Evolutionary conservation across 495 filamentous ascomycete genomes (phyloP), one percentile per base, ranked within the genome.

Genomic region (Neurospora sp.): DNA sequence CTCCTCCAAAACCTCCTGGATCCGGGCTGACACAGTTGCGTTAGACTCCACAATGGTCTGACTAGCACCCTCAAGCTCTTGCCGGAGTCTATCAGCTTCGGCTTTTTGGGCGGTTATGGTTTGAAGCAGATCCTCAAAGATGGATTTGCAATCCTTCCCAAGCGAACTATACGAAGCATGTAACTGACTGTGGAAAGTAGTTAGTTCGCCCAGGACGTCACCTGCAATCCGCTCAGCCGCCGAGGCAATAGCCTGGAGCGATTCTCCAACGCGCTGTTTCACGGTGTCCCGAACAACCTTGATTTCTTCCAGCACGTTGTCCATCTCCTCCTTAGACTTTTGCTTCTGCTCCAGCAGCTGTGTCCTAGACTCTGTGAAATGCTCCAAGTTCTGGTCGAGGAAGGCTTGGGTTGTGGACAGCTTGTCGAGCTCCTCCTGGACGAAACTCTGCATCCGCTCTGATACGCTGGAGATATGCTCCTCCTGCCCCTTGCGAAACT

Each of bases 291-390:
- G 88, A 38, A 98, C 86, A 44, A 87, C 88, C 77, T 96, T 94
- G 79, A 98, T 97, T 77, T 96, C 96, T 75, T 96, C 94, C 4
- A 99, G 87, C 31, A 97, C 91, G 38, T 87, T 83, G 75, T 98
- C 94, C 93, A 97, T 96, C 72, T 96, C 91, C 70, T 94, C 89
- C 76, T 92, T 93, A 4, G 93, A 90, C 69, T 86, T 82, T 37
- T 87, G 83, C 20, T 89, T 92, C 76, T 95, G 90, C 18, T 85
- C 83, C 39, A 90, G 86, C 12, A 96, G 87, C 73, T 91, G 87
- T 27, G 83, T 77, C 80, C 92, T 90, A 16, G 89, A 91, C 39
- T 83, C 82, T 38, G 90, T 85, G 72, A 97, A 93, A 1, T 85
- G 84, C 16, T 84, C 82, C 14, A 89, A 83, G 77, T 92, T 92